Evolutionary conservation across 805 yeast species (phyloP).

Genomic region (Schwanniomyces polymorphus): DNA sequence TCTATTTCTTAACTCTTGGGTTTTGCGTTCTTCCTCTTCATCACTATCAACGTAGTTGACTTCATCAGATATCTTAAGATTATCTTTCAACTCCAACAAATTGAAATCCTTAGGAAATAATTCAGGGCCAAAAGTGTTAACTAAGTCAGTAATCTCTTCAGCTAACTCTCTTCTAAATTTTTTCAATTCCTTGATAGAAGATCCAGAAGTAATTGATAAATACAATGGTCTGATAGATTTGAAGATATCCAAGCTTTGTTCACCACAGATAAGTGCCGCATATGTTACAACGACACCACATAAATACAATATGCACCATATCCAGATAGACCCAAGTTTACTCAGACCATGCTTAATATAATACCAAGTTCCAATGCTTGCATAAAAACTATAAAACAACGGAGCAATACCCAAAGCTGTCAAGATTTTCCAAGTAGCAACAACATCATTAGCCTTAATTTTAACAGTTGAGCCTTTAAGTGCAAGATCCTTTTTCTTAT

Average conservation of each 20-base stretch:
- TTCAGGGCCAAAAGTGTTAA: conserved; percentile 80
- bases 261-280: conserved; percentile 90
- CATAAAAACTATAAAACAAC: conserved; percentile 75
- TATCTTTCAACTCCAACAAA: conserved; percentile 46
- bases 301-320: conserved; percentile 52
- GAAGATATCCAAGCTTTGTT: conserved; percentile 85
- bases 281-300: conserved; percentile 74
- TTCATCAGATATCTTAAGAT: conserved; percentile 24
- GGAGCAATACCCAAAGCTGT: conserved; percentile 91
- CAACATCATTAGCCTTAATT: conserved; percentile 87
- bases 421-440: conserved; percentile 96
- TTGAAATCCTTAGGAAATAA: conserved; percentile 81
- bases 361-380: conserved; percentile 53
- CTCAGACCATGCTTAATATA: conserved; percentile 16
- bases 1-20: conserved; percentile 46
- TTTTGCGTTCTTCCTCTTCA: conserved; percentile 51
- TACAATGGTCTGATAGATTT: conserved; percentile 83
- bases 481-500: conserved; percentile 72
- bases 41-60: conserved; percentile 41
- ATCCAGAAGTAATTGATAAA: conserved; percentile 59
- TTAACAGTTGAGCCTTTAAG: conserved; percentile 86
- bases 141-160: conserved; percentile 71
- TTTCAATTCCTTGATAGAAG: conserved; percentile 59
- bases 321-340: conserved; percentile 30
- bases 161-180: conserved; percentile 61